Evolutionary conservation across 805 yeast genomes (phyloP), one percentile per base, ranked within the genome.

Genomic region (Lachancea meyersii): DNA sequence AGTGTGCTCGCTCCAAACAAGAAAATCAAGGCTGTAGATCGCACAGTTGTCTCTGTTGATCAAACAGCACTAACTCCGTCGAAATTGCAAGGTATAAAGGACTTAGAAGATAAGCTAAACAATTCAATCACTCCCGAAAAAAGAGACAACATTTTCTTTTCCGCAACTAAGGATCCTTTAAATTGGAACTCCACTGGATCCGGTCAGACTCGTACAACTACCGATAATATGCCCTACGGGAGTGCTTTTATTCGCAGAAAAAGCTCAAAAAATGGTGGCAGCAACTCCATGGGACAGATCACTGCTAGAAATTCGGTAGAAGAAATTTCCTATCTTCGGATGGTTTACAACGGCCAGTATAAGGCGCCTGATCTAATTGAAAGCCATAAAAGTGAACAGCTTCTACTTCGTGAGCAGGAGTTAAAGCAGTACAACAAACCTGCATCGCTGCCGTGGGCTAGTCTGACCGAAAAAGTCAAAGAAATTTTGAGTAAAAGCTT

Each of bases 261-360:
- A 7, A 53, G 35, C 21, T 30, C 18, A 33, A 42, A 22, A 46
- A 21, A 11, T 23, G 17, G 28, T 30, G 27, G 36, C 34, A 21
- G 45, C 37, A 9, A 31, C 21, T 23, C 35, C 5, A 26, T 31
- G 24, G 44, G 50, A 8, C 41, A 47, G 5, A 35, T 52, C 4
- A 42, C 48, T 0, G 40, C 54, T 5, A 50, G 53, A 18, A 46
- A 47, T 1, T 50, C 50, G 23, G 48, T 62, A 2, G 56, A 56
- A 30, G 64, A 60, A 40, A 49, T 56, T 5, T 40, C 51, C 2
- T 65, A 60, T 48, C 41, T 68, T 26, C 57, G 60, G 41, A 50
- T 54, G 38, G 52, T 69, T 14, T 63, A 59, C 46, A 58, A 58
- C 31, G 69, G 70, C 5, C 57, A 66, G 22, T 65, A 65, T 38